Evolutionary conservation across 345 rosid genomes (phyloP).

Genomic region (Hibiscus mutabilis): DNA sequence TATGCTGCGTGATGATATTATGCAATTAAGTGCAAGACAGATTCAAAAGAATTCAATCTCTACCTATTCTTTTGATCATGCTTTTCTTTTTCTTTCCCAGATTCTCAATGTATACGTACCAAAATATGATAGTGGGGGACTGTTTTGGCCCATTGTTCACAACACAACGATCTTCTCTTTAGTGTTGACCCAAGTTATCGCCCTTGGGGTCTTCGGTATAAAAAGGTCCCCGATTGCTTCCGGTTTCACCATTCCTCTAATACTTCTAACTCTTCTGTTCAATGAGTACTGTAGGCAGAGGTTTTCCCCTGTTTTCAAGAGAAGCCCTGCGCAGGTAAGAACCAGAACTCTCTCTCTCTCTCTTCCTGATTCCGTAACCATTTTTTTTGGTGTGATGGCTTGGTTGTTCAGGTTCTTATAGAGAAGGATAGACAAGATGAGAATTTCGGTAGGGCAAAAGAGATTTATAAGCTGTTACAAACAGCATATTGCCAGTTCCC

Average conservation of each 20-base stretch:
- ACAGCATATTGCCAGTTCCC: constrained; percentile 66
- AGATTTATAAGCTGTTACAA: constrained; percentile 35
- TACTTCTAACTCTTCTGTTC: constrained; percentile 65
- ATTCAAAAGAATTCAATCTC: not conserved
- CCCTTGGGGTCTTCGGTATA: constrained; percentile 83
- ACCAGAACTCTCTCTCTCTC: not conserved
- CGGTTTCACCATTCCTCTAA: constrained; percentile 68
- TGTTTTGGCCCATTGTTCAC: constrained; percentile 78
- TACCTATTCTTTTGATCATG: not conserved
- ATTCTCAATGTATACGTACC: constrained; percentile 64
- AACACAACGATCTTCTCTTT: constrained; percentile 78
- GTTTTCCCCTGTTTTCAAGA: constrained; percentile 57
- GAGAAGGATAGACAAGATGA: constrained; percentile 82
- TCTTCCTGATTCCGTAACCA: not conserved
- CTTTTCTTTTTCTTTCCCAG: constrained; percentile 27
- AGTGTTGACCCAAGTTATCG: constrained; percentile 75
- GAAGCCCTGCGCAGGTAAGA: constrained; percentile 59
- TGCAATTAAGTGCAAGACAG: not conserved
- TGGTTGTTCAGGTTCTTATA: constrained; percentile 39
- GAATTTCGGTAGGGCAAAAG: constrained; percentile 43
- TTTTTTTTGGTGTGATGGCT: not conserved
- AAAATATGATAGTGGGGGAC: constrained; percentile 80
- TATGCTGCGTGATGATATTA: not conserved
- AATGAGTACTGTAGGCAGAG: constrained; percentile 78
- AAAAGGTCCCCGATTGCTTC: constrained; percentile 66